phyloP scores from a whole-genome alignment of 345 rosid genomes.

The Citrus australasica region DNA sequence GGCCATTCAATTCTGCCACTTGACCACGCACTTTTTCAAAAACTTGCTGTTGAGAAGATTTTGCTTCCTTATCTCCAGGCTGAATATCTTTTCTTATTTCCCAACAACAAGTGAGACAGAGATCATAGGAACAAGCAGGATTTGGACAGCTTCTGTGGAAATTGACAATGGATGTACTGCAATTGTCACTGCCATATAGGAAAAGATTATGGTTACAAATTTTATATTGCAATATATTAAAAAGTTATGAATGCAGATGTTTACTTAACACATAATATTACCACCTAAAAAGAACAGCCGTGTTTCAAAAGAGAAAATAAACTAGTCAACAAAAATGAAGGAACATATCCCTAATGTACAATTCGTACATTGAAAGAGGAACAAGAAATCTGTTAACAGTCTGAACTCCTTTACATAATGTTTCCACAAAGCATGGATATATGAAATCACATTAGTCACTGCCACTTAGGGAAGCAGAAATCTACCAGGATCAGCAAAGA shows the following conservation, averaged over 20 bases:
- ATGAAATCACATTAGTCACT: not conserved
- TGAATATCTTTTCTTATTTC: conserved; percentile 38
- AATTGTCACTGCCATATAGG: conserved; percentile 43
- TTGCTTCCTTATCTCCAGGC: conserved; percentile 18
- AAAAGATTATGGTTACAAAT: conserved; percentile 12
- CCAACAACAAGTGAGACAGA: conserved; percentile 50
- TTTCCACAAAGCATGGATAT: not conserved
- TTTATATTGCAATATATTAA: not conserved
- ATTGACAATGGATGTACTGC: conserved; percentile 51
- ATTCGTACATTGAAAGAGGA: not conserved
- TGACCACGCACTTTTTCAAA: conserved; percentile 18
- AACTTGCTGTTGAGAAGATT: conserved; percentile 20
- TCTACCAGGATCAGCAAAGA: not conserved
- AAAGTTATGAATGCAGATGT: not conserved
- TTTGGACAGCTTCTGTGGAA: conserved; percentile 47
- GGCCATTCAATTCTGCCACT: conserved; percentile 11
- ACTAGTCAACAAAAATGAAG: not conserved
- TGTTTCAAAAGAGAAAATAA: not conserved
- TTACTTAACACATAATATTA: not conserved
- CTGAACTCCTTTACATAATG: not conserved
- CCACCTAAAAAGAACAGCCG: not conserved
- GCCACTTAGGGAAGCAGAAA: not conserved
- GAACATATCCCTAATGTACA: not conserved
- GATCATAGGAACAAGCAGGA: conserved; percentile 48
- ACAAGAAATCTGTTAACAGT: not conserved